Base-by-base conservation (phyloP, 805 yeast genomes). In the Ogataea pini region DNA sequence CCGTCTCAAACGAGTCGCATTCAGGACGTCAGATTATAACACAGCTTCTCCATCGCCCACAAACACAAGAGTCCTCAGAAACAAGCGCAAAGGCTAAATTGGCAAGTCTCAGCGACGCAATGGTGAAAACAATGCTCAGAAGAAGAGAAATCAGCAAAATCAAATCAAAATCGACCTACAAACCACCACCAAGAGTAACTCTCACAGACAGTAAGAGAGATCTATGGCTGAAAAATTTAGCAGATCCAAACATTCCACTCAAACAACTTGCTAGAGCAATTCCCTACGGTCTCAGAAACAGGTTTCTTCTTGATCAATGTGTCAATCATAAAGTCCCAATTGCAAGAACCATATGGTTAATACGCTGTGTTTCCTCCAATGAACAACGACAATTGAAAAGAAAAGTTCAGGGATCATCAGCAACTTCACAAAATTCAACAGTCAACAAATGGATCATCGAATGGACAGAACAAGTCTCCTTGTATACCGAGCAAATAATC, bases 131-230 rank as follows among this genome's bases (percentile, higher is more conserved):
- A 4, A 69, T 80, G 56, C 69, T 71, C n/a, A 65, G 71, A 36
- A 71, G 85, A 29, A 69, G 74, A 22, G 62, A 70, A 18, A 62
- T 72, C 48, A 78, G 77, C 57, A 70, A 72, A 37, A 69, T 82
- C 12, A 63, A 68, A 3, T 68, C 76, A 9, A 77, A 76, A 20
- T 71, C 83, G 2, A 73, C 81, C 5, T 88, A 82, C 69, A 83
- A 80, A 53, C 87, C 92, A 5, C 96, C 96, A 0, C 91, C 96
- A 10, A 72, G 97, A 53, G 96, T 92, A 22, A 92, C 97, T 0
- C 67, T 92, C 25, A 91, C 97, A 0, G 96, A 91, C 50, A 85
- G 83, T 60, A 87, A 88, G 62, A 77, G 85, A 49, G 96, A 89
- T 51, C 72, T 82, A 2, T 92, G 99, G 99, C 71, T 92, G 40